Base-by-base conservation (phyloP, 176 grass and related monocot species). In the Pontederia paniculata region DNA sequence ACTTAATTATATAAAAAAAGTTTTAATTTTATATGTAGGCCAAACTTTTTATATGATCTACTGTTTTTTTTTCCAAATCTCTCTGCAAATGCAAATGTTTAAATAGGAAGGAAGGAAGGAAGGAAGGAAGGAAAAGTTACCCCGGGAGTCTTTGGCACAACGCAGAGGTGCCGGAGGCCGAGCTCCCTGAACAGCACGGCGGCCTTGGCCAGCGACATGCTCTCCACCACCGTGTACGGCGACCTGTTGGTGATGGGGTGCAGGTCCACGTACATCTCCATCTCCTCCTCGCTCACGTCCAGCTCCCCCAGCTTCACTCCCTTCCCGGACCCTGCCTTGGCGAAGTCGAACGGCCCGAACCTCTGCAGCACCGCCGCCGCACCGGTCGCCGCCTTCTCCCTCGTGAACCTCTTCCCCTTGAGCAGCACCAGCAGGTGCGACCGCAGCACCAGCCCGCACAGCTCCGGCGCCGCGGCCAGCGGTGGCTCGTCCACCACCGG, bases 181-280 rank as follows among this genome's bases (percentile, higher is more conserved):
- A 89, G 85, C 23, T 70, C 67, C 21, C 85, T 75, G 70, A 89
- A 84, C 56, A 84, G 74, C 57, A 81, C 52, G 31, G 74, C 77
- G 7, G 80, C 77, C 80, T 89, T 89, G 12, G 62, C 65, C 17
- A 89, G 70, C 45, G 85, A 81, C 85, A 89, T 89, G 50, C 69
- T 80, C 66, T 89, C 85, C 1, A 72, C 44, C 17, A 89, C 70
- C 45, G 80, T 78, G 74, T 89, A 89, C 0, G 85, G 80, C 14
- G 80, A 89, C 16, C 66, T 72, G 55, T 89, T 89, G 51, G 74
- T 65, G 58, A 89, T 75, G 25, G 80, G 80, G 55, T 84, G 80
- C 57, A 84, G 77, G 60, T 89, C 85, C 0, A 89, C 70, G 69
- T 69, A 89, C 85, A 89, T 84, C 22, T 64, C 74, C 80, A 84